phyloP scores from a whole-genome alignment of 495 filamentous ascomycete species.

The Aspergillus nidulans region DNA sequence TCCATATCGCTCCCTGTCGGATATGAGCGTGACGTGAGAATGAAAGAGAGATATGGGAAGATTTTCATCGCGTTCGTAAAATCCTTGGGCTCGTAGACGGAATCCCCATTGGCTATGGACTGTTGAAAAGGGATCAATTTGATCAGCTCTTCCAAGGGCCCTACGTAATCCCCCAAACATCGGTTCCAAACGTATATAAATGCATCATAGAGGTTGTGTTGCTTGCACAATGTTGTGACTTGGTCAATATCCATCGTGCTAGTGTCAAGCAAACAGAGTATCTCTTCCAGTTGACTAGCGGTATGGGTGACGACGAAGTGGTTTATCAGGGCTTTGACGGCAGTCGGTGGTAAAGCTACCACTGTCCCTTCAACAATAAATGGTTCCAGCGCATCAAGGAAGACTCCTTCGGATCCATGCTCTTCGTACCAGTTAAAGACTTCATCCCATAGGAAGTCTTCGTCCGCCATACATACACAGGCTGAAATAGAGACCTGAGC shows the following conservation, averaged over 20 bases:
- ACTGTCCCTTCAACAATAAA: slow-evolving; percentile 78
- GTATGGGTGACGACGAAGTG: slow-evolving; percentile 70
- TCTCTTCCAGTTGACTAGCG: slow-evolving; percentile 79
- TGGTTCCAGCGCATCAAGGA: slow-evolving; percentile 80
- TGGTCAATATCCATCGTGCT: slow-evolving; percentile 91
- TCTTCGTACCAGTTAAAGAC: slow-evolving; percentile 88
- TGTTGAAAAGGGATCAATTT: slow-evolving; percentile 52
- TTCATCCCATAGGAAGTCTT: slow-evolving; percentile 85
- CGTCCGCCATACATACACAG: slow-evolving; percentile 67
- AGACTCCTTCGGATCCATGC: slow-evolving; percentile 63
- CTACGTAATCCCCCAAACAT: slow-evolving; percentile 81
- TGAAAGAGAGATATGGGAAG: slow-evolving; percentile 91
- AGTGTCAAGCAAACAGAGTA: slow-evolving; percentile 90
- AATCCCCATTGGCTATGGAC: slow-evolving; percentile 32
- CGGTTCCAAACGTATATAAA: slow-evolving; percentile 97
- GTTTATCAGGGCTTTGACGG: slow-evolving; percentile 79
- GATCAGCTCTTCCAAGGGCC: slow-evolving; percentile 81
- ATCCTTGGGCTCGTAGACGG: slow-evolving; percentile 28
- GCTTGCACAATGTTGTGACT: slow-evolving; percentile 82
- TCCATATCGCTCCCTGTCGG: slow-evolving; percentile 73
- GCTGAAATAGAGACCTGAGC: slow-evolving; percentile 78
- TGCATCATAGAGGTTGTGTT: slow-evolving; percentile 88
- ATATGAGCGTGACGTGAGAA: slow-evolving; percentile 86
- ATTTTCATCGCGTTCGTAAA: slow-evolving; percentile 75
- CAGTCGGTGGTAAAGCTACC: slow-evolving; percentile 69